phyloP scores from a whole-genome alignment of 176 grass and related monocot species.

The Puya raimondii region DNA sequence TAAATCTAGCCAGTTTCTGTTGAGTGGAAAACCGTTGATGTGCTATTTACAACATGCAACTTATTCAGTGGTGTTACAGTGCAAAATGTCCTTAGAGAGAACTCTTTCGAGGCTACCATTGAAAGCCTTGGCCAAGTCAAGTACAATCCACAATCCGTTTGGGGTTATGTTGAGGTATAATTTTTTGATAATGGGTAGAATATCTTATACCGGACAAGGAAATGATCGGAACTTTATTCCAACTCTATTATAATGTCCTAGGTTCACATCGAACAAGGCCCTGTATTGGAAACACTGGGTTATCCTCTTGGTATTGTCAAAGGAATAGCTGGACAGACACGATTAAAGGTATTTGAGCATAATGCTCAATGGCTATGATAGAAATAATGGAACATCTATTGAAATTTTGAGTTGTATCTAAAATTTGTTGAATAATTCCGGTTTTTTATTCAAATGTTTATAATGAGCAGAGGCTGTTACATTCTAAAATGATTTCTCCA shows the following conservation, averaged over 20 bases:
- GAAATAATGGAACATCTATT: neutral
- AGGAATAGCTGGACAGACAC: constrained; percentile 91
- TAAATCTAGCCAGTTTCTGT: constrained; percentile 6
- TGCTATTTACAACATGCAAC: constrained; percentile 20
- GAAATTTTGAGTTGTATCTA: neutral
- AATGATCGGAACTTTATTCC: neutral
- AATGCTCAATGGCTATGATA: neutral
- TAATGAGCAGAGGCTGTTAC: too few species aligned
- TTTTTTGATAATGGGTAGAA: neutral
- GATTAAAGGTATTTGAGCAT: constrained; percentile 58
- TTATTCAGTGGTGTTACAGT: constrained; percentile 61
- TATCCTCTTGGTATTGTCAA: constrained; percentile 83
- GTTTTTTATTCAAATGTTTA: too few species aligned
- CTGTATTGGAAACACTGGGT: constrained; percentile 75
- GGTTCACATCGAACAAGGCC: constrained; percentile 97
- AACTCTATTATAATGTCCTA: constrained; percentile 8
- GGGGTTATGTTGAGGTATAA: constrained; percentile 88
- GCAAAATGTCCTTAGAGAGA: constrained; percentile 64
- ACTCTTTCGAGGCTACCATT: constrained; percentile 52
- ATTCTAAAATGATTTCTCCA: constrained; percentile 10
- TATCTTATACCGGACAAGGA: neutral
- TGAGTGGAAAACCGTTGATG: constrained; percentile 20
- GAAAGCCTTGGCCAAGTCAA: constrained; percentile 34
- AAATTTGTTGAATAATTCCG: too few species aligned
- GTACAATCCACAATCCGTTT: constrained; percentile 57